Percentiles rank a stretch among this genome's conserved stretches.
Conservation (phyloP, 2,329 filamentous ascomycete species). For the Calycina herbarum region DNA sequence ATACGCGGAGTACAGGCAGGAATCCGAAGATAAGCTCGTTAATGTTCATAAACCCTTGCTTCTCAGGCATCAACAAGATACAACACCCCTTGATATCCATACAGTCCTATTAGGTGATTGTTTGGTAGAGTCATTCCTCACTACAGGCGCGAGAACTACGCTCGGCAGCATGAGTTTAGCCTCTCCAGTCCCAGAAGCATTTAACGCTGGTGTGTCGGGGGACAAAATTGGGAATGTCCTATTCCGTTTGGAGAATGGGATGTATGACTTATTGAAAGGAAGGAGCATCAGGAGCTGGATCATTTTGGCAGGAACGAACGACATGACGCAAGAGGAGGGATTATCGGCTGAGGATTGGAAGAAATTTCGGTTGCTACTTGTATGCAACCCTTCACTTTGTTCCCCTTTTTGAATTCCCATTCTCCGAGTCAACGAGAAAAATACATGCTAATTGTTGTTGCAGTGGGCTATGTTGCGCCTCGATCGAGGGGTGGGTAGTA, state of each 20-base stretch:
- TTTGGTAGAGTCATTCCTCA: no score
- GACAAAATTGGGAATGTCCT: neutral
- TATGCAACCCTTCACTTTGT: neutral
- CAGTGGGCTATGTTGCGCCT: no score
- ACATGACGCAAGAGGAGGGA: neutral
- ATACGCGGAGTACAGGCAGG: neutral
- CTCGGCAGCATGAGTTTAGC: no score
- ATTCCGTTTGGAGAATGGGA: neutral
- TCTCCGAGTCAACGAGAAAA: no score
- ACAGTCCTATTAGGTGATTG: neutral
- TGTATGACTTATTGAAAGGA: neutral
- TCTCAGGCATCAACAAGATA: neutral
- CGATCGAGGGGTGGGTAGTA: no score
- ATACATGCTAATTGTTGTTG: no score
- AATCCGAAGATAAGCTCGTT: neutral
- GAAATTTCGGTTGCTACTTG: no score
- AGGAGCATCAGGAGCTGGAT: neutral
- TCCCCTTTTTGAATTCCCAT: neutral
- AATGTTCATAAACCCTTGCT: neutral
- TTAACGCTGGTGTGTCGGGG: neutral
- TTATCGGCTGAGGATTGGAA: neutral
- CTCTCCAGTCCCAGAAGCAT: neutral
- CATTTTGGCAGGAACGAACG: neutral
- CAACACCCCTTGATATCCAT: neutral
- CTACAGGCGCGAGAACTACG: no score